These are phyloP conservation scores for Thoreauomyces humboldtii DNA, from an alignment of 192 early-diverging fungal genomes.

Conservation along the genomic window DNA sequence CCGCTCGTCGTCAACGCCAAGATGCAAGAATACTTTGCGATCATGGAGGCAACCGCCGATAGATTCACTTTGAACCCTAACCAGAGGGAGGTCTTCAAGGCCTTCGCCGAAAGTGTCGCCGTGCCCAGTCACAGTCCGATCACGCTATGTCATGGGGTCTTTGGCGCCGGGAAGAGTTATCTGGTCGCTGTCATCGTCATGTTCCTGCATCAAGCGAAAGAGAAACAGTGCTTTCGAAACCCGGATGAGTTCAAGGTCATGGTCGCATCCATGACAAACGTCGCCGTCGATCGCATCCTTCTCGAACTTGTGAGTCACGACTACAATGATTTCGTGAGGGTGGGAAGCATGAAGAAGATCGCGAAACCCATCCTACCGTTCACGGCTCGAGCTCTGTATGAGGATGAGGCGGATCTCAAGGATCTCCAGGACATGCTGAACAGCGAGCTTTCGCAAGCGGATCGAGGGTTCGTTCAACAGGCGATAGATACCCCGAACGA, in stretches of 20 bases:
- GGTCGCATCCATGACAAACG: conserved; percentile 49
- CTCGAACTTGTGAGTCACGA: conserved; percentile 29
- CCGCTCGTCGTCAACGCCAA: not conserved
- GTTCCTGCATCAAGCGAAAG: conserved; percentile 25
- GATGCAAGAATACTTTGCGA: conserved; percentile 4
- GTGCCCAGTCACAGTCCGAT: not conserved
- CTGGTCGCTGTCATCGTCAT: conserved; percentile 43
- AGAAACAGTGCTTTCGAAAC: conserved; percentile 23
- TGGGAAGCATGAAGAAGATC: conserved; percentile 53
- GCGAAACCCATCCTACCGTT: conserved; percentile 44
- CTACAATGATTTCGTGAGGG: conserved; percentile 45
- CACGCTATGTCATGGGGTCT: conserved; percentile 42
- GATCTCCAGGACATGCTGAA: conserved; percentile 77
- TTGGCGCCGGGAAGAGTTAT: conserved; percentile 49
- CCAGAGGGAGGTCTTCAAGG: conserved; percentile 29
- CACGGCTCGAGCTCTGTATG: conserved; percentile 28
- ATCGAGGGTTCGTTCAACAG: conserved; percentile 43
- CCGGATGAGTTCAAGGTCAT: conserved; percentile 29
- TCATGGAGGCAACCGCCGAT: conserved; percentile 14
- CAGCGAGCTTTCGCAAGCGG: conserved; percentile 19
- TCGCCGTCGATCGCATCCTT: conserved; percentile 52
- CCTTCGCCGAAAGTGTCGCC: conserved; percentile 1
- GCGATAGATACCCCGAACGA: conserved; percentile 46
- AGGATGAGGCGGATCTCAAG: conserved; percentile 56
- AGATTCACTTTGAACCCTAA: conserved; percentile 37